Conservation (phyloP, 1,284 basidiomycete species). For the Sporisorium sorghi region DNA sequence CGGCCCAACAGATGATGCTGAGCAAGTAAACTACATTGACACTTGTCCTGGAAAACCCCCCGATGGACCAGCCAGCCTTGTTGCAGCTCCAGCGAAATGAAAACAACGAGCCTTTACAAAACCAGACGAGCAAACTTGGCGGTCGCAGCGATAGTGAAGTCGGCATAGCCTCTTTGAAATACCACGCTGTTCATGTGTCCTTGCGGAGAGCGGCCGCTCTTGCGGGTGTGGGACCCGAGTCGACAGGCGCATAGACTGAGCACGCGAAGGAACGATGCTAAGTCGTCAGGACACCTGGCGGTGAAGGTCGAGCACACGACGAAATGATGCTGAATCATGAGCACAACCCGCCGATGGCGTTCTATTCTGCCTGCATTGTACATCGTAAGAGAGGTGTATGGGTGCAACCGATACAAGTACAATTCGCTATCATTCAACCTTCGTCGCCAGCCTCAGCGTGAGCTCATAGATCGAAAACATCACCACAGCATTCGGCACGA, state of each 20-base stretch:
- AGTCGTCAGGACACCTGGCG: too few relatives aligned
- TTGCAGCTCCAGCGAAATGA: neutral
- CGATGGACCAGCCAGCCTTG: neutral
- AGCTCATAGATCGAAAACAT: slow-evolving; percentile 80
- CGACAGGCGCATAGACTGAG: neutral
- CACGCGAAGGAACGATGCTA: too few relatives aligned
- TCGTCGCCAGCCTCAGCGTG: slow-evolving; percentile 58
- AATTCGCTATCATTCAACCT: slow-evolving; percentile 13
- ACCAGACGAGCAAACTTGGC: neutral
- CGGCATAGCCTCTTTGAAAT: slow-evolving; percentile 8
- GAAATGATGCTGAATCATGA: too few relatives aligned
- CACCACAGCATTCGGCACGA: slow-evolving; percentile 95
- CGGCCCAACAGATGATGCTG: slow-evolving; percentile 66
- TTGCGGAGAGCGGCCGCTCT: neutral
- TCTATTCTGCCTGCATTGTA: neutral
- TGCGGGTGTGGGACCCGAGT: neutral
- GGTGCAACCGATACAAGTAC: neutral
- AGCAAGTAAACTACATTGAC: slow-evolving; percentile 54
- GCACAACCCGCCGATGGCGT: neutral
- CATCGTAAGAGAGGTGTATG: slow-evolving; percentile 1
- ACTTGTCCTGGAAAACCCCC: slow-evolving; percentile 4
- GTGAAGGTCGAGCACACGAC: too few relatives aligned
- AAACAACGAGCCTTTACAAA: slow-evolving; percentile 7
- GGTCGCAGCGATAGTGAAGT: too few relatives aligned
- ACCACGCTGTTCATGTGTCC: slow-evolving; percentile 5